Percentiles rank a stretch among this genome's conserved stretches.
phyloP scores from a whole-genome alignment of 257 asterid species.

The Ophiorrhiza pumila region DNA sequence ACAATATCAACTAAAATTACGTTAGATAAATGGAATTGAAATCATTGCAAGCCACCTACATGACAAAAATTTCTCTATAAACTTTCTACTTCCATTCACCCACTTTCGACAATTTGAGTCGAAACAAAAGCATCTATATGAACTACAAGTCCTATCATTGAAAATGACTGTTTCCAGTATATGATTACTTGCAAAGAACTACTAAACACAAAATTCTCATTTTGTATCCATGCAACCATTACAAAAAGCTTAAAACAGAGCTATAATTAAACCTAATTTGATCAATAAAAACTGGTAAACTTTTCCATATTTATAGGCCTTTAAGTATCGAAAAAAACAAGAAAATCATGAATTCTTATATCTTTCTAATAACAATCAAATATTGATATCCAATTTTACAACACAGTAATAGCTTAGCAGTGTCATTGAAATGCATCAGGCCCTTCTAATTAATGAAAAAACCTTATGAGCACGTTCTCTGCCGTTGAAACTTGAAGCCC shows the following conservation, averaged over 20 bases:
- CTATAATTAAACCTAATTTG: neutral
- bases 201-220: neutral
- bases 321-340: neutral
- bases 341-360: neutral
- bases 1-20: neutral
- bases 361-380: neutral
- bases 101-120: neutral
- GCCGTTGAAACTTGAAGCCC: neutral
- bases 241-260: neutral
- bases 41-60: neutral
- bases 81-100: neutral
- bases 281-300: neutral
- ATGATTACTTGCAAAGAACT: too few species aligned
- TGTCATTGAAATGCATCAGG: neutral
- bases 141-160: too few species aligned
- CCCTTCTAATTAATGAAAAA: neutral
- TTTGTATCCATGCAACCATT: neutral
- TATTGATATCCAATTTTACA: neutral
- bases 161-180: neutral
- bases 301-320: neutral
- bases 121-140: too few species aligned
- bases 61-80: neutral
- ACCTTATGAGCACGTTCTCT: neutral
- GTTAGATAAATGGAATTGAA: neutral
- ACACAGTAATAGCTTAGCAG: neutral